Percentiles rank a stretch among this genome's conserved stretches.
Conservation (phyloP, 352 stramenopile genomes). For the Pythium scleroteichum region DNA sequence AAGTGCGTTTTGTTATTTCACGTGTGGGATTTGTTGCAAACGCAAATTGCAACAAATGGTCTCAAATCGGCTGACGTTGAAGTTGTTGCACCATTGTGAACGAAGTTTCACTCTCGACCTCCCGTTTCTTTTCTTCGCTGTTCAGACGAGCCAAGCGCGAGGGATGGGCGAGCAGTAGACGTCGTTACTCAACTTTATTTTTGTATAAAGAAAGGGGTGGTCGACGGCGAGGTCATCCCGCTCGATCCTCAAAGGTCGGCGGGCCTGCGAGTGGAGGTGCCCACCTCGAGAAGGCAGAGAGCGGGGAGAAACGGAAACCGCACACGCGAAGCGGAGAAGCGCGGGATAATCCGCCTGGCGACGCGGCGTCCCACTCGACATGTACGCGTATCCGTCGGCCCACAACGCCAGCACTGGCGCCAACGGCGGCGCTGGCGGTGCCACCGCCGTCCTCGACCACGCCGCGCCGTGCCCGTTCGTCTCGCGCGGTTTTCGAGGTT, state of each 20-base stretch:
- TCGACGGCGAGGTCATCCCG: constrained; percentile 18
- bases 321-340: constrained; percentile 16
- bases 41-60: constrained; percentile 25
- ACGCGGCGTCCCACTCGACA: constrained; percentile 6
- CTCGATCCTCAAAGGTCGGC: constrained; percentile 23
- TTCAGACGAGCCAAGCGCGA: constrained; percentile 29
- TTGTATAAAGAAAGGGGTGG: not conserved
- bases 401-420: not conserved
- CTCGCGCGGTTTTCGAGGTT: constrained; percentile 34
- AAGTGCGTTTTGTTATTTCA: not conserved
- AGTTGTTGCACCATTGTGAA: constrained; percentile 31
- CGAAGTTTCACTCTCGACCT: constrained; percentile 27
- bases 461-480: constrained; percentile 44
- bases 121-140: constrained; percentile 14
- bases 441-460: constrained; percentile 22
- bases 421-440: constrained; percentile 11
- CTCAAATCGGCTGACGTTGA: constrained; percentile 29
- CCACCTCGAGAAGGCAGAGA: constrained; percentile 10
- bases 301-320: constrained; percentile 24
- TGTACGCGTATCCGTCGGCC: constrained; percentile 24
- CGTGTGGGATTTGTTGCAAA: constrained; percentile 21
- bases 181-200: too few relatives aligned
- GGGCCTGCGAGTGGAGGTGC: constrained; percentile 22
- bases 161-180: constrained; percentile 16
- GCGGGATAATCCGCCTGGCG: constrained; percentile 18